phyloP scores from a whole-genome alignment of 805 yeast species.

The Myxozyma sirexii region DNA sequence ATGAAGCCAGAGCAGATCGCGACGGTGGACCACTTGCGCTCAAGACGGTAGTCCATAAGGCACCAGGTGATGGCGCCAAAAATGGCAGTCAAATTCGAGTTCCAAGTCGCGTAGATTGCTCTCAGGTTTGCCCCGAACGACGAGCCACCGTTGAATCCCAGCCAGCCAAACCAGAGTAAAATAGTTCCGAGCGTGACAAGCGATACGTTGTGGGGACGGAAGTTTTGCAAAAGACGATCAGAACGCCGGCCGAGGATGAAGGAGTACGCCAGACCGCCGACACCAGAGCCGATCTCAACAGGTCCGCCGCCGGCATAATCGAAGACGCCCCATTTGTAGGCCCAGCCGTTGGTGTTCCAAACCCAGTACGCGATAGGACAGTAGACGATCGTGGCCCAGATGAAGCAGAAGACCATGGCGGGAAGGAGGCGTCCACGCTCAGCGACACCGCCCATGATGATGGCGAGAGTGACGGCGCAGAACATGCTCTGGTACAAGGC shows the following conservation, averaged over 20 bases:
- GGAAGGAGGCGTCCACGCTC: conserved; percentile 92
- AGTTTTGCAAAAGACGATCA: conserved; percentile 59
- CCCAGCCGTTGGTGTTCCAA: conserved; percentile 96
- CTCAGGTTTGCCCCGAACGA: conserved; percentile 79
- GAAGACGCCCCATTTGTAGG: conserved; percentile 83
- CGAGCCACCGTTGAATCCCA: conserved; percentile 91
- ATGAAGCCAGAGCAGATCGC: conserved; percentile 95
- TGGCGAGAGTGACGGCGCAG: conserved; percentile 86
- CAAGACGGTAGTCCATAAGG: conserved; percentile 81
- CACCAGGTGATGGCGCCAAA: conserved; percentile 94
- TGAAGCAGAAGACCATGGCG: conserved; percentile 73
- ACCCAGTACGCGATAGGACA: conserved; percentile 96
- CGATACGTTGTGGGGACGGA: conserved; percentile 93
- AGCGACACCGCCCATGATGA: conserved; percentile 88
- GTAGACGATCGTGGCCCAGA: conserved; percentile 90
- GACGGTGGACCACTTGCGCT: conserved; percentile 89
- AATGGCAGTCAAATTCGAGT: conserved; percentile 86
- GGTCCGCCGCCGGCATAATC: conserved; percentile 99
- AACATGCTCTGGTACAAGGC: conserved; percentile 91
- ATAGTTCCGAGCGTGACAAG: conserved; percentile 86
- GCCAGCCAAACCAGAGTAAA: conserved; percentile 93
- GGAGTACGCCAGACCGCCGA: conserved; percentile 86
- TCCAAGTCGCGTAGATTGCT: conserved; percentile 88
- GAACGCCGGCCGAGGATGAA: conserved; percentile 68
- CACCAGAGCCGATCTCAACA: conserved; percentile 89